phyloP scores from a whole-genome alignment of 2,329 filamentous ascomycete genomes.

The Cytospora mali region DNA sequence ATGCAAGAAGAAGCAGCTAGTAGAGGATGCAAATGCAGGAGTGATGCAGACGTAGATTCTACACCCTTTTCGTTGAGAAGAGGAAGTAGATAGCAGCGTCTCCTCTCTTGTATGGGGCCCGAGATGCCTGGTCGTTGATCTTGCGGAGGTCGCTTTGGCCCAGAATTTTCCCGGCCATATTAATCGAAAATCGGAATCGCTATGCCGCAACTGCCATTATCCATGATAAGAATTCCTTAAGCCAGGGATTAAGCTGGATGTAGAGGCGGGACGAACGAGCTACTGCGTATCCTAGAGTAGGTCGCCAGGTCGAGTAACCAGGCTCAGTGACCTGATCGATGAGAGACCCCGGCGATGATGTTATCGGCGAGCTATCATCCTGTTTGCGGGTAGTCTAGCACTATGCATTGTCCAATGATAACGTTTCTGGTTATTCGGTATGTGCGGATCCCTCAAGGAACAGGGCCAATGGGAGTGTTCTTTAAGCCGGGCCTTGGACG shows the following conservation, averaged over 20 bases:
- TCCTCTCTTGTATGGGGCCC: slow-evolving; percentile 7
- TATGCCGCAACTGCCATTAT: slow-evolving; percentile 12
- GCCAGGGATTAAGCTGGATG: slow-evolving; percentile 11
- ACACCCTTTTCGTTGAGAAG: not conserved
- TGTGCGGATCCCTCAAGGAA: slow-evolving; percentile 3
- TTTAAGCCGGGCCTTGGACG: not conserved
- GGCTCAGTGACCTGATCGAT: slow-evolving; percentile 6
- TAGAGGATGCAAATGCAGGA: slow-evolving; percentile 10
- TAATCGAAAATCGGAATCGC: slow-evolving; percentile 18
- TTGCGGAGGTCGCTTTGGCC: not conserved
- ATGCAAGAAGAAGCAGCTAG: slow-evolving; percentile 8
- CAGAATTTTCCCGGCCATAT: not conserved
- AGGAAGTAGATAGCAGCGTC: slow-evolving; percentile 6
- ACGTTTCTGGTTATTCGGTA: not conserved
- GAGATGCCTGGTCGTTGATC: not conserved
- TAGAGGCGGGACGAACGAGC: slow-evolving; percentile 9
- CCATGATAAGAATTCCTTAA: slow-evolving; percentile 9
- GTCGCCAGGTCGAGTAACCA: not conserved
- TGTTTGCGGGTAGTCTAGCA: slow-evolving; percentile 22
- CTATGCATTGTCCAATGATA: slow-evolving; percentile 21
- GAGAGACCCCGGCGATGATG: slow-evolving; percentile 26
- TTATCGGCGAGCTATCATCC: slow-evolving; percentile 24
- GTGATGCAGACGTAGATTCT: slow-evolving; percentile 7
- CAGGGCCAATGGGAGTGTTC: slow-evolving; percentile 1
- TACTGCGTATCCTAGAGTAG: not conserved